A percentile compares a stretch with the other conserved stretches of the same genome.
These are phyloP conservation scores for Hymenoscyphus scutula DNA, from an alignment of 2,329 filamentous ascomycete species.

Conservation along the genomic window DNA sequence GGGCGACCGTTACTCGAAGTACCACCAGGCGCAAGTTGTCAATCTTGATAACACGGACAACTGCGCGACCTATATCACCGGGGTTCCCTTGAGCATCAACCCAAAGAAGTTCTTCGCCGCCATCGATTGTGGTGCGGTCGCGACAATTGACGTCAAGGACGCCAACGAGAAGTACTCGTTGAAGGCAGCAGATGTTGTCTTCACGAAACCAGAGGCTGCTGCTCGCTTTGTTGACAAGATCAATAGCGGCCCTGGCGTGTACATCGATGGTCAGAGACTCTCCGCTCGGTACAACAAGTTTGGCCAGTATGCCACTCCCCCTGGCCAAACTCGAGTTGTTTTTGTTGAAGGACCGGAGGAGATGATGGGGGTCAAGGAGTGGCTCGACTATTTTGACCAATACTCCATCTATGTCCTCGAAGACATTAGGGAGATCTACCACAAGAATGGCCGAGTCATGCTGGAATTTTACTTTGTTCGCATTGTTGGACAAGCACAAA, in stretches of 20 bases:
- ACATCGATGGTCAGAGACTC: constrained; percentile 10
- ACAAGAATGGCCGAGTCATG: constrained; percentile 3
- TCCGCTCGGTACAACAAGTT: constrained; percentile 17
- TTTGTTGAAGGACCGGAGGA: constrained; percentile 17
- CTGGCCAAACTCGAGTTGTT: constrained; percentile 13
- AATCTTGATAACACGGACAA: constrained; percentile 22
- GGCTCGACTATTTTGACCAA: constrained; percentile 18
- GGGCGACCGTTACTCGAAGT: background rate
- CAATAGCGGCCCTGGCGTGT: constrained; percentile 1
- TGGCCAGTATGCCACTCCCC: constrained; percentile 14
- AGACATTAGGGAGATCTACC: background rate
- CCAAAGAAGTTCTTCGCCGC: constrained; percentile 20
- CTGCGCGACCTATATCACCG: constrained; percentile 26
- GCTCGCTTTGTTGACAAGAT: constrained; percentile 6
- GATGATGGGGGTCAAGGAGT: constrained; percentile 17
- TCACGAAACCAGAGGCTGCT: constrained; percentile 19
- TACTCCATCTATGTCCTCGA: constrained; percentile 15
- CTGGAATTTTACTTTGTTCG: constrained; percentile 22
- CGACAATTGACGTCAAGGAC: constrained; percentile 18
- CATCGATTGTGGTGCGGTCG: constrained; percentile 24
- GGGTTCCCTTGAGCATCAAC: constrained; percentile 16
- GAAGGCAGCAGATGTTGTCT: constrained; percentile 25
- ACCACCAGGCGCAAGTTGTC: constrained; percentile 6
- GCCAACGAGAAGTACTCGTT: constrained; percentile 13
- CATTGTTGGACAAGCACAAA: constrained; percentile 24